Conservation (phyloP, 148 eudicot genomes). For the Beta vulgaris region DNA sequence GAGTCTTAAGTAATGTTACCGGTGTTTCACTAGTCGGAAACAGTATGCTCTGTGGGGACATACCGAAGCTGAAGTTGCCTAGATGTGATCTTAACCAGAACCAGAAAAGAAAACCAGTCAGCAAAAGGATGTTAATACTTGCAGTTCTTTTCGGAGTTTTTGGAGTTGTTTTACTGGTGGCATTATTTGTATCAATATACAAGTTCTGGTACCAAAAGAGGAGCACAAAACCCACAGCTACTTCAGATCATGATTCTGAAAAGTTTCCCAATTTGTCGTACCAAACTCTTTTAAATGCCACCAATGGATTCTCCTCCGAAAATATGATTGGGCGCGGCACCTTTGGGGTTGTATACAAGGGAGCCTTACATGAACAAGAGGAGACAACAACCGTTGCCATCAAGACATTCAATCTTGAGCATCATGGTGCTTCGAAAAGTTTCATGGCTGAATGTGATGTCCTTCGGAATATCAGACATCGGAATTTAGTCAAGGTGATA, state of each 20-base stretch:
- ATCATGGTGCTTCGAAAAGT: constrained; percentile 17
- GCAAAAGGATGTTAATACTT: not conserved
- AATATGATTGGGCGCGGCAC: constrained; percentile 29
- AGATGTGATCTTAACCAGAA: constrained; percentile 8
- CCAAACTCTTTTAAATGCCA: constrained; percentile 25
- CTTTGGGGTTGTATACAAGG: constrained; percentile 35
- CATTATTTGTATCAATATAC: not conserved
- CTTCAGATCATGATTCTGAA: not conserved
- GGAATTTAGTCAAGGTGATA: constrained; percentile 25
- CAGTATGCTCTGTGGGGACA: constrained; percentile 41
- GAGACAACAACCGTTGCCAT: constrained; percentile 4
- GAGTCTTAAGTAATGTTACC: constrained; percentile 31
- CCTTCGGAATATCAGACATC: constrained; percentile 14
- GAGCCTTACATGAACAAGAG: constrained; percentile 9
- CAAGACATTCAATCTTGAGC: constrained; percentile 19
- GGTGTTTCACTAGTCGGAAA: constrained; percentile 36
- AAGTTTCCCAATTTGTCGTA: constrained; percentile 23
- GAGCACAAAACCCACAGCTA: not conserved
- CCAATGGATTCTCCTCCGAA: constrained; percentile 25
- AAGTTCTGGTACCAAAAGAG: not conserved
- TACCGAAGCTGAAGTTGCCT: constrained; percentile 30
- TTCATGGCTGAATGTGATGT: constrained; percentile 25
- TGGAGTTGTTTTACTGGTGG: constrained; percentile 12
- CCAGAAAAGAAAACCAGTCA: not conserved
- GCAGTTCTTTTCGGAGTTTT: constrained; percentile 8